phyloP scores from a whole-genome alignment of 176 grass and related monocot genomes.

The Lolium rigidum region DNA sequence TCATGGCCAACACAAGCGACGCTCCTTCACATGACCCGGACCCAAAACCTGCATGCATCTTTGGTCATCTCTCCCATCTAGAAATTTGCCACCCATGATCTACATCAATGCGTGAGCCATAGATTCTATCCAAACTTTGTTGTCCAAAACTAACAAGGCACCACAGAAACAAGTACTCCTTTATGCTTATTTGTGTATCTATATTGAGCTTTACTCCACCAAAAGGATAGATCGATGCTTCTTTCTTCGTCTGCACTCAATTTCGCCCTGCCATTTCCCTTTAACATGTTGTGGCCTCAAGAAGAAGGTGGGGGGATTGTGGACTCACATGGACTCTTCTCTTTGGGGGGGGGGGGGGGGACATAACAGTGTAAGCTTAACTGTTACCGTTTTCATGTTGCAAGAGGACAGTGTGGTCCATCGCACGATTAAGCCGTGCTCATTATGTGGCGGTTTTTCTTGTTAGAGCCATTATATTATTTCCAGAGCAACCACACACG shows the following conservation, averaged over 20 bases:
- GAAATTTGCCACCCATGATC: conserved; percentile 7
- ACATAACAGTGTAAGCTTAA: conserved; percentile 1
- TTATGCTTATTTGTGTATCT: neutral
- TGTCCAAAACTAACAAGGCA: neutral
- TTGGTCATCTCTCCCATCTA: neutral
- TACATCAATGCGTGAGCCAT: conserved; percentile 33
- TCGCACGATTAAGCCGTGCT: conserved; percentile 9
- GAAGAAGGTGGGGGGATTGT: too few relatives aligned
- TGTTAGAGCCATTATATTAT: neutral
- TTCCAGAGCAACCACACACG: neutral
- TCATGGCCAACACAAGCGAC: conserved; percentile 29
- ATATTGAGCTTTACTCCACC: neutral
- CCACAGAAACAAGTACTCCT: neutral
- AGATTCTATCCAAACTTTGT: conserved; percentile 22
- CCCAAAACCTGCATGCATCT: neutral
- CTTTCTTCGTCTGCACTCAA: neutral
- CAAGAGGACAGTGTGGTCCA: conserved; percentile 26
- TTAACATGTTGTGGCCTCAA: conserved; percentile 25
- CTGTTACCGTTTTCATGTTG: conserved; percentile 8
- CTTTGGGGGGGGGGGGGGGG: too few relatives aligned
- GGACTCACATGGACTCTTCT: neutral
- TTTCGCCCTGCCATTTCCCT: conserved; percentile 32
- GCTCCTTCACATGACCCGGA: conserved; percentile 42
- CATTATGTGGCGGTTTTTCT: conserved; percentile 6
- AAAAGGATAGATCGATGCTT: conserved; percentile 1